These are phyloP conservation scores for Penicillium simplicissimum DNA, from an alignment of 495 filamentous ascomycete species.

Conservation along the genomic window DNA sequence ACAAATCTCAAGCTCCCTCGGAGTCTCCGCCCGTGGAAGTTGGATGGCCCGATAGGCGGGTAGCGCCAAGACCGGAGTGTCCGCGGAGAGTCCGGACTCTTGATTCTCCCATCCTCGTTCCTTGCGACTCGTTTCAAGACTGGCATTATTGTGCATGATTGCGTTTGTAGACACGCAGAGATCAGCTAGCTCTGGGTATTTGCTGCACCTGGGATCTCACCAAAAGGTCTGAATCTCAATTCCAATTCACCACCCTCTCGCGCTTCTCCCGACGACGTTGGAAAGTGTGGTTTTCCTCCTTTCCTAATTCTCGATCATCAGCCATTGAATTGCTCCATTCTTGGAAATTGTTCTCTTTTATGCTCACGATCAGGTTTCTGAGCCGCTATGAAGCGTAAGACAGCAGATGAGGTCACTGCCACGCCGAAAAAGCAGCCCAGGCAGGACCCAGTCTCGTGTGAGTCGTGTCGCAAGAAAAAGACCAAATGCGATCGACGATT, in stretches of 20 bases:
- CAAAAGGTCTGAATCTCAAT: not conserved
- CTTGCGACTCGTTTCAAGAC: not conserved
- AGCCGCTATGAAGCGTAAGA: slow-evolving; percentile 33
- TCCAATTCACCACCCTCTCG: not conserved
- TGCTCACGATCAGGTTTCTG: too few relatives aligned
- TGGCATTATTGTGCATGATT: not conserved
- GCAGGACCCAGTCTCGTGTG: slow-evolving; percentile 54
- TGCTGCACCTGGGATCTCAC: not conserved
- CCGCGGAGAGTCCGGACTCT: slow-evolving; percentile 30
- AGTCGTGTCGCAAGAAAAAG: slow-evolving; percentile 25
- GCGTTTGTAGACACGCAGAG: not conserved
- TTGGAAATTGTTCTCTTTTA: too few relatives aligned
- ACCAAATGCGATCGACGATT: slow-evolving; percentile 20
- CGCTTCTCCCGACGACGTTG: not conserved
- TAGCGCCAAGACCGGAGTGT: slow-evolving; percentile 19
- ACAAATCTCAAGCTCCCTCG: not conserved
- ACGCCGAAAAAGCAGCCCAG: slow-evolving; percentile 29
- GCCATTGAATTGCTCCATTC: too few relatives aligned
- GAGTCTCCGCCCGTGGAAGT: not conserved
- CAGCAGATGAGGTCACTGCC: not conserved
- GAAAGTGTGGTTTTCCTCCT: not conserved
- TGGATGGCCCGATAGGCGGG: not conserved
- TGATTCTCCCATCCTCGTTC: not conserved
- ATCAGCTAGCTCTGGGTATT: not conserved
- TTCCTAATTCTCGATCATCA: not conserved